Evolutionary conservation across 768 basidiomycete species (phyloP).

Genomic region (Pulveroboletus sp.): DNA sequence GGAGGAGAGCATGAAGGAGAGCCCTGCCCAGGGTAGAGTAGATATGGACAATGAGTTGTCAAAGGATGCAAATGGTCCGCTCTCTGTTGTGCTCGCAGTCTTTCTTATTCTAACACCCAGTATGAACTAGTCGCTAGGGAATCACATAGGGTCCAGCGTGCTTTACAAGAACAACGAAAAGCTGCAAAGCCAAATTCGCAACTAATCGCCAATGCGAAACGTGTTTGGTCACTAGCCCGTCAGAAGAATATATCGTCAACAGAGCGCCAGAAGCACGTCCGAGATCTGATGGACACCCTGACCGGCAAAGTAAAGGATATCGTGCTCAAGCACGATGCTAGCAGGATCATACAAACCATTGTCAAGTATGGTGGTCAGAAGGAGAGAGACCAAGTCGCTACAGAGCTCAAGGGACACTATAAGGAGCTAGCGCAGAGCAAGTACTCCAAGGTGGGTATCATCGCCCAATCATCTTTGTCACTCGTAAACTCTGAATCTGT

Average conservation of each 20-base stretch:
- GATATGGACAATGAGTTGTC: constrained; percentile 23
- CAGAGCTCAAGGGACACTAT: constrained; percentile 78
- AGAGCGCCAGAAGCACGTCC: constrained; percentile 72
- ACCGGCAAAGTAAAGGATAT: constrained; percentile 82
- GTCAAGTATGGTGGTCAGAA: constrained; percentile 74
- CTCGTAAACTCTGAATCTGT: neutral
- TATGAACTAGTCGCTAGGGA: constrained; percentile 50
- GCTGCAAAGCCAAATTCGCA: constrained; percentile 75
- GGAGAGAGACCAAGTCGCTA: constrained; percentile 76
- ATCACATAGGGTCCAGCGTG: constrained; percentile 68
- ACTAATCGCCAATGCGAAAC: constrained; percentile 67
- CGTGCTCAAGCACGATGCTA: constrained; percentile 88
- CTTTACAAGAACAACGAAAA: constrained; percentile 60
- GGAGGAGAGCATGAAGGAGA: constrained; percentile 18
- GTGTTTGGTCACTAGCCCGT: constrained; percentile 70
- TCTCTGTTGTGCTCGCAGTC: constrained; percentile 10
- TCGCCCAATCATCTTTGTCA: neutral
- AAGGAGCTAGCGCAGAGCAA: constrained; percentile 76
- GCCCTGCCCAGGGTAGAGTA: constrained; percentile 29
- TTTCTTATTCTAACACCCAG: constrained; percentile 4
- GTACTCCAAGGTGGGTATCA: constrained; percentile 72
- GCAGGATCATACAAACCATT: constrained; percentile 74
- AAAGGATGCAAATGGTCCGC: constrained; percentile 59
- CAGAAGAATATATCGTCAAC: constrained; percentile 63
- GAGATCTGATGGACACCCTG: constrained; percentile 68